phyloP scores from a whole-genome alignment of 2,329 filamentous ascomycete genomes.

The Colletotrichum scovillei region DNA sequence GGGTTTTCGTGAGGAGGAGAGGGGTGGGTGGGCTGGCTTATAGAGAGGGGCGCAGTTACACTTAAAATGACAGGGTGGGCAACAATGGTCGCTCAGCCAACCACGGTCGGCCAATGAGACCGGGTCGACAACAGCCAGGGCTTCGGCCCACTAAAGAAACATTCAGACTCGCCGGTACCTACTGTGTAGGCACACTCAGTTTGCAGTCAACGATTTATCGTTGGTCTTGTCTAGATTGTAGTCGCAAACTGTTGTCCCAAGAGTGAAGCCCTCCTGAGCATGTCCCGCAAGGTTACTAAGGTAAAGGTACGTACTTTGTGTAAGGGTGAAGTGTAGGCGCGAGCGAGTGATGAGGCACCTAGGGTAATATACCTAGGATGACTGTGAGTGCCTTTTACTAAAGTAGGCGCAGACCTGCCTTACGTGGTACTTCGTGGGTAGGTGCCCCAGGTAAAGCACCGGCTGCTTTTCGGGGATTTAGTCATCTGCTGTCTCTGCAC shows the following conservation, averaged over 20 bases:
- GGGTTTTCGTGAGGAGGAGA: background rate
- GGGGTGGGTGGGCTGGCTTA: background rate
- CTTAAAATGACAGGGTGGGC: slow-evolving; percentile 2
- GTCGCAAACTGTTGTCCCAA: background rate
- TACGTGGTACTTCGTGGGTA: too few relatives aligned
- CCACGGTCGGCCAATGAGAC: slow-evolving; percentile 2
- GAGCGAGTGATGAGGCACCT: too few relatives aligned
- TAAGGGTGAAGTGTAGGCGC: too few relatives aligned
- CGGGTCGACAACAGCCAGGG: background rate
- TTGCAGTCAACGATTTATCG: background rate
- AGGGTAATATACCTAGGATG: too few relatives aligned
- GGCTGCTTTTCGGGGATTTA: slow-evolving; percentile 23
- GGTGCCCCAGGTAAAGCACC: background rate
- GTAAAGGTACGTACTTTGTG: too few relatives aligned
- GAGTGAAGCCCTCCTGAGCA: background rate
- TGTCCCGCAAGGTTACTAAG: too few relatives aligned
- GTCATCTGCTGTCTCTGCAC: background rate
- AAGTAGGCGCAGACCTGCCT: too few relatives aligned
- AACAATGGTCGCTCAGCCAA: slow-evolving; percentile 27
- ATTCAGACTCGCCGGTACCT: background rate
- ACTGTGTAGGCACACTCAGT: background rate
- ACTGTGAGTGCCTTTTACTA: too few relatives aligned
- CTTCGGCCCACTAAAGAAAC: slow-evolving; percentile 7
- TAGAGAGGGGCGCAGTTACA: slow-evolving; percentile 17
- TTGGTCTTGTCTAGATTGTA: background rate